Evolutionary conservation across 208 protist species (phyloP).

Genomic region (Trypanosoma brucei): DNA sequence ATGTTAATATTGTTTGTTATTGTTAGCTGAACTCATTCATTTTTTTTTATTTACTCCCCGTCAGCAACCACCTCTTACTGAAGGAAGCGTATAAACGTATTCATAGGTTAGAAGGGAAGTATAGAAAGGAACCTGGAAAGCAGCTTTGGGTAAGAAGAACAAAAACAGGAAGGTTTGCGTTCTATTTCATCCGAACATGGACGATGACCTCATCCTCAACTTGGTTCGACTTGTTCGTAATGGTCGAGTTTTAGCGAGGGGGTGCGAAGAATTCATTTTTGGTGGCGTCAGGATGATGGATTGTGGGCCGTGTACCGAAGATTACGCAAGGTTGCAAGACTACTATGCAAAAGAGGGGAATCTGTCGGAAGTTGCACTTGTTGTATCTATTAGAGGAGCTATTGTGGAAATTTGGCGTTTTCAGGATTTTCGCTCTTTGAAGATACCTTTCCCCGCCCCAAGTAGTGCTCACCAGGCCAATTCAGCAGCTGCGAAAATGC

Average conservation of each 20-base stretch:
- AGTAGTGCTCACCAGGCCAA: neutral
- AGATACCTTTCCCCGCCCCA: neutral
- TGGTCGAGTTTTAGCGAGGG: constrained; percentile 5
- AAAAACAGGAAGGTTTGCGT: too few relatives aligned
- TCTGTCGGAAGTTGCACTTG: constrained; percentile 3
- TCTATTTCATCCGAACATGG: constrained; percentile 10
- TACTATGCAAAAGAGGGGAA: neutral
- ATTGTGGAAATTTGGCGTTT: constrained; percentile 24
- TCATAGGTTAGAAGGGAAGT: too few relatives aligned
- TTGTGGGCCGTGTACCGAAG: constrained; percentile 4
- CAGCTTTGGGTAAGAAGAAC: too few relatives aligned
- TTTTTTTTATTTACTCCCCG: too few relatives aligned
- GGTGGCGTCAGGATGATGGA: constrained; percentile 21
- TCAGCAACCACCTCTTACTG: too few relatives aligned
- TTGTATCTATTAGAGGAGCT: constrained; percentile 15
- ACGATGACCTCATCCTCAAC: constrained; percentile 23
- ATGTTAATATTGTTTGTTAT: too few relatives aligned
- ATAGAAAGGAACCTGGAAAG: too few relatives aligned
- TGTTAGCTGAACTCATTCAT: too few relatives aligned
- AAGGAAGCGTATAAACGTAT: too few relatives aligned
- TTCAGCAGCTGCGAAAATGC: constrained; percentile 8
- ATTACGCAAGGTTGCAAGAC: constrained; percentile 11
- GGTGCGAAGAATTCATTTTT: constrained; percentile 12
- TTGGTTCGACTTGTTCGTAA: constrained; percentile 27
- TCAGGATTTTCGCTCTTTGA: constrained; percentile 6